A percentile compares a stretch with the other conserved stretches of the same genome.
phyloP scores from a whole-genome alignment of 2,329 filamentous ascomycete species.

The Pezicula neosporulosa region DNA sequence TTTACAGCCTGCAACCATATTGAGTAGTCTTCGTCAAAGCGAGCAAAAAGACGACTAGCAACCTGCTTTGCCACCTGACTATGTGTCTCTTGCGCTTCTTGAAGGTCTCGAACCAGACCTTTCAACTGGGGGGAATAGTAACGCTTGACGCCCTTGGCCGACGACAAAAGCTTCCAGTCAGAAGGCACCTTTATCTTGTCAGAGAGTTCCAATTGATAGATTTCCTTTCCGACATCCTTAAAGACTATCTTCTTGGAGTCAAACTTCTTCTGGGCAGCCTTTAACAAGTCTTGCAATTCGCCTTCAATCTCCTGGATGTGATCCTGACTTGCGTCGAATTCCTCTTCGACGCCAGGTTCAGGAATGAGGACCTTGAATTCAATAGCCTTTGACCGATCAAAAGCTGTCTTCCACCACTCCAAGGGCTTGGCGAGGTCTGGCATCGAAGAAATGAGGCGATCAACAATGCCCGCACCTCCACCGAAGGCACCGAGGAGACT shows the following conservation, averaged over 20 bases:
- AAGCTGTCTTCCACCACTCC: conserved; percentile 85
- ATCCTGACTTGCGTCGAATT: conserved; percentile 83
- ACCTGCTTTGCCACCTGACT: conserved; percentile 88
- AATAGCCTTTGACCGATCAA: conserved; percentile 76
- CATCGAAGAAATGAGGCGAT: conserved; percentile 80
- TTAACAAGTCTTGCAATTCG: conserved; percentile 68
- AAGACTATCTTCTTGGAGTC: conserved; percentile 62
- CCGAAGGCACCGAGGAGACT: conserved; percentile 70
- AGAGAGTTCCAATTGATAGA: conserved; percentile 92
- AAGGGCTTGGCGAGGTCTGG: conserved; percentile 74
- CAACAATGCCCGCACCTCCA: conserved; percentile 78
- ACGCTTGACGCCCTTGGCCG: conserved; percentile 83
- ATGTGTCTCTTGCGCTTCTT: conserved; percentile 93
- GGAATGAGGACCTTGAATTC: conserved; percentile 82
- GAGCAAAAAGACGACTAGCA: conserved; percentile 74
- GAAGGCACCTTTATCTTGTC: conserved; percentile 80
- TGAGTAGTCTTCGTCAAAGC: conserved; percentile 84
- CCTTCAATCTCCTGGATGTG: conserved; percentile 71
- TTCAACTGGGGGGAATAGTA: conserved; percentile 90
- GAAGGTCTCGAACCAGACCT: conserved; percentile 77
- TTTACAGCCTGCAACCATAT: conserved; percentile 88
- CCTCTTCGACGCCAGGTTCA: conserved; percentile 80
- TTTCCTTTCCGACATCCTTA: conserved; percentile 89
- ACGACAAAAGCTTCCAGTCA: conserved; percentile 94
- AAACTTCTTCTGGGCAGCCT: conserved; percentile 67